Conservation (phyloP, 306 rosid species). For the Rosa persica region DNA sequence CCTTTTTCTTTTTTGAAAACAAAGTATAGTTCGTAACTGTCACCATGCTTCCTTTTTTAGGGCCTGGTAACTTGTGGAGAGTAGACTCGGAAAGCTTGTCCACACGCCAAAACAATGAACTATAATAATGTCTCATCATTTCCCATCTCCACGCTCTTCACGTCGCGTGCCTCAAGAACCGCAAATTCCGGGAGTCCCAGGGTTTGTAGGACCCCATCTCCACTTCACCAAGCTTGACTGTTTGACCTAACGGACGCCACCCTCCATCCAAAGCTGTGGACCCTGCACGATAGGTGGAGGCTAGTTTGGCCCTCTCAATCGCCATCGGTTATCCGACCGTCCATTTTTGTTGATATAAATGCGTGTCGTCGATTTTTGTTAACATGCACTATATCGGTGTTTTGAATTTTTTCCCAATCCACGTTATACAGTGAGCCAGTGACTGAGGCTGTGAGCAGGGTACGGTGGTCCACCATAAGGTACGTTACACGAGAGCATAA, state of each 20-base stretch:
- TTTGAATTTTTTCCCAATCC: too few relatives aligned
- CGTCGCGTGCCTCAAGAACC: background rate
- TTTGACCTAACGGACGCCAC: background rate
- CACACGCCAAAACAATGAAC: conserved; percentile 4
- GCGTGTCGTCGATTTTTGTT: too few relatives aligned
- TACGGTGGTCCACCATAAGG: background rate
- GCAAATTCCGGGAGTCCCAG: background rate
- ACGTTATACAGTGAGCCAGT: too few relatives aligned
- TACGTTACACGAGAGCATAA: background rate
- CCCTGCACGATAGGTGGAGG: background rate
- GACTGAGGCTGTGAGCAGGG: background rate
- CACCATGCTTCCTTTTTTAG: background rate
- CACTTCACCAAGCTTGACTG: background rate
- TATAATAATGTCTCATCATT: conserved; percentile 1
- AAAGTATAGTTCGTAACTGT: background rate
- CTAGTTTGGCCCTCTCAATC: background rate
- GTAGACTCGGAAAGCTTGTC: background rate
- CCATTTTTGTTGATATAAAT: too few relatives aligned
- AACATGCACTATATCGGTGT: too few relatives aligned
- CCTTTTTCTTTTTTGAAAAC: too few relatives aligned
- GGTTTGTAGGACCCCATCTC: background rate
- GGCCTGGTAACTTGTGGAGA: background rate
- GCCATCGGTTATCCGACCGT: background rate
- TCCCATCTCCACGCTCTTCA: conserved; percentile 1
- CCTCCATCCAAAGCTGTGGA: background rate